Percentiles rank a stretch among this genome's conserved stretches.
Conservation (phyloP, 768 basidiomycete species). For the Myochromella boudieri region DNA sequence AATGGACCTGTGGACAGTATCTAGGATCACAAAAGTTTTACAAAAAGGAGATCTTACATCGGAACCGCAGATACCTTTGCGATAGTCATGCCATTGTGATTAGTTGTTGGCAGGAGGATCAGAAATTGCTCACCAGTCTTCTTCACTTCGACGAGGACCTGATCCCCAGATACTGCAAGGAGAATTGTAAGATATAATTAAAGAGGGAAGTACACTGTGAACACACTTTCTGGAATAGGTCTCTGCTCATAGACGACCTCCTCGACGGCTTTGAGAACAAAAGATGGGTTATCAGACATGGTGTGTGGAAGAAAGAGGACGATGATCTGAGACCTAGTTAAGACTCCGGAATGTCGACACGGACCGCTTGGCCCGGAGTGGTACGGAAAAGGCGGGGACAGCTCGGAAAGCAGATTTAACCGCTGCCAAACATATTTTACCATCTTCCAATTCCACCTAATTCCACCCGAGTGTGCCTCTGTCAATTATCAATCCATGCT, state of each 20-base stretch:
- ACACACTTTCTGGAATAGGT: constrained; percentile 70
- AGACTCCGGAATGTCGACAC: constrained; percentile 4
- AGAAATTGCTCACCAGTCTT: constrained; percentile 68
- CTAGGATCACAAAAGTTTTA: constrained; percentile 12
- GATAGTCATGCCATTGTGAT: constrained; percentile 2
- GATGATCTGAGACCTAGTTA: neutral
- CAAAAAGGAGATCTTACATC: constrained; percentile 51
- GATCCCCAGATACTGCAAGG: constrained; percentile 58
- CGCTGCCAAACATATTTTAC: constrained; percentile 6
- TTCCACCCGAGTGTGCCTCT: too few relatives aligned
- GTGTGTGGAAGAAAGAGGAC: constrained; percentile 17
- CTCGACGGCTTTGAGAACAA: constrained; percentile 70
- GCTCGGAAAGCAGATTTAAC: constrained; percentile 6
- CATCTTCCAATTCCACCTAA: too few relatives aligned
- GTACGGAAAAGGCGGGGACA: constrained; percentile 7
- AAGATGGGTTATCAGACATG: constrained; percentile 79
- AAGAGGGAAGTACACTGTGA: neutral
- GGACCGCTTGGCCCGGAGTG: constrained; percentile 18
- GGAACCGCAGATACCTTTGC: constrained; percentile 84
- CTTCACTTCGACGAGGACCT: constrained; percentile 88
- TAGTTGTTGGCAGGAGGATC: constrained; percentile 6
- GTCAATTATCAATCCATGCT: too few relatives aligned
- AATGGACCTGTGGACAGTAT: constrained; percentile 60
- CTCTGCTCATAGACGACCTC: constrained; percentile 71
- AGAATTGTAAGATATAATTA: neutral